Percentiles rank a stretch among this genome's conserved stretches.
phyloP scores from a whole-genome alignment of 164 flowering plant species.

The Berberis thunbergii region DNA sequence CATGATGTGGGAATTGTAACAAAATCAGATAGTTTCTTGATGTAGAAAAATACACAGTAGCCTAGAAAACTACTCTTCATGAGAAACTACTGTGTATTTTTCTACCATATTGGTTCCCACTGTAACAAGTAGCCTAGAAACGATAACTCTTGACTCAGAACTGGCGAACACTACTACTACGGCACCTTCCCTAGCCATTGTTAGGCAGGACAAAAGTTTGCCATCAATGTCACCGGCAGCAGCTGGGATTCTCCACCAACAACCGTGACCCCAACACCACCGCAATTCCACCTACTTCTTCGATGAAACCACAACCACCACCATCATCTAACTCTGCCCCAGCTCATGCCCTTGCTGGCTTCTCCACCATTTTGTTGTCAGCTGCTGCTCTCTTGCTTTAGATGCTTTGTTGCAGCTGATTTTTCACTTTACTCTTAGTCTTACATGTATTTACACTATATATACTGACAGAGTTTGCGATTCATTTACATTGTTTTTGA shows the following conservation, averaged over 20 bases:
- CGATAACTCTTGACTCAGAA: conserved; percentile 20
- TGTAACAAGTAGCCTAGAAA: conserved; percentile 26
- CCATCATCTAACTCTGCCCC: background rate
- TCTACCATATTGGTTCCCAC: conserved; percentile 14
- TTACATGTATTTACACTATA: too few species aligned
- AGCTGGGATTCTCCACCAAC: background rate
- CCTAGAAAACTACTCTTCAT: too few species aligned
- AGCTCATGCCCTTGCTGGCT: background rate
- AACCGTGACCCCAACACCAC: background rate
- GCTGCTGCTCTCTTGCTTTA: too few species aligned
- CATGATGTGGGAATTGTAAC: conserved; percentile 15
- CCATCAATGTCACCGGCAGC: conserved; percentile 16
- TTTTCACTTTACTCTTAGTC: too few species aligned
- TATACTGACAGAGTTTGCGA: too few species aligned
- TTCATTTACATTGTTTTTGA: too few species aligned
- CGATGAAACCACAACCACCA: background rate
- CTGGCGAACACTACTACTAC: conserved; percentile 35
- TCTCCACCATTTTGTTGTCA: too few species aligned
- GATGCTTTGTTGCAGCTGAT: too few species aligned
- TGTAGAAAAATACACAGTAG: too few species aligned
- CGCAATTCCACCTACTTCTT: background rate
- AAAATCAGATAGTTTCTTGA: too few species aligned
- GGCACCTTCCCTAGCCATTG: conserved; percentile 36
- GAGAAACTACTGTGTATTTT: too few species aligned
- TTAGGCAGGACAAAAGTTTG: conserved; percentile 27